These are phyloP conservation scores for Cystofilobasidium bisporidii DNA, from an alignment of 768 basidiomycete species.

Conservation along the genomic window DNA sequence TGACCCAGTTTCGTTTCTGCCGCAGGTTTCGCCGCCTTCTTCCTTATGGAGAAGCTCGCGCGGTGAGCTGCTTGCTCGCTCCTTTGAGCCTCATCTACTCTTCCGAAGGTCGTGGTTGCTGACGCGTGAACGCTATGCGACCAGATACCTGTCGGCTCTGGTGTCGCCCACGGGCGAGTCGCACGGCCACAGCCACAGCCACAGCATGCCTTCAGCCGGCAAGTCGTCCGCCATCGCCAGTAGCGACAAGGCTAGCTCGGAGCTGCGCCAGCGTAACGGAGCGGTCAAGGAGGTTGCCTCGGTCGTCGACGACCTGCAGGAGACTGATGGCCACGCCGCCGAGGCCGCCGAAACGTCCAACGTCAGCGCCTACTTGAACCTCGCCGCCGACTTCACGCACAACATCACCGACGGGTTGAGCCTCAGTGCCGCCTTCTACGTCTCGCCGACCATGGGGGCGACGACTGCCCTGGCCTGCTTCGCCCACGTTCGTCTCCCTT, in stretches of 20 bases:
- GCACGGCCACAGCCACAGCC: conserved; percentile 56
- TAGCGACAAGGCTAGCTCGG: neutral
- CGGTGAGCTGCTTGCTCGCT: too few relatives aligned
- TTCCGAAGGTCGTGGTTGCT: too few relatives aligned
- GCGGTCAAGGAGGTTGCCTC: neutral
- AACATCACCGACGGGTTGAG: conserved; percentile 76
- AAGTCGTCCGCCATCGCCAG: conserved; percentile 28
- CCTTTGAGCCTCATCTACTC: too few relatives aligned
- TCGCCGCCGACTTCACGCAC: conserved; percentile 20
- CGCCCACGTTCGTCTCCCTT: neutral
- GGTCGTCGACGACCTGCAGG: neutral
- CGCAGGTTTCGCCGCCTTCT: conserved; percentile 68
- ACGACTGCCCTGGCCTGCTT: conserved; percentile 93
- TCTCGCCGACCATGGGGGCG: conserved; percentile 84
- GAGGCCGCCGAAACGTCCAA: conserved; percentile 47
- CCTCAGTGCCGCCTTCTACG: conserved; percentile 94
- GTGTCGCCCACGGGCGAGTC: conserved; percentile 46
- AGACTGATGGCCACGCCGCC: conserved; percentile 21
- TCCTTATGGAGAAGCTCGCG: conserved; percentile 77
- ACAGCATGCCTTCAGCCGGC: conserved; percentile 46
- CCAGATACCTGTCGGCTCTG: conserved; percentile 17
- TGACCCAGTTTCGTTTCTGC: too few relatives aligned
- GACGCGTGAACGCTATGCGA: too few relatives aligned
- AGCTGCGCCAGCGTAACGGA: conserved; percentile 6
- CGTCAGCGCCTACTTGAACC: conserved; percentile 81